Evolutionary conservation across 2,329 filamentous ascomycete genomes (phyloP).

Genomic region (Lojkania enalia): DNA sequence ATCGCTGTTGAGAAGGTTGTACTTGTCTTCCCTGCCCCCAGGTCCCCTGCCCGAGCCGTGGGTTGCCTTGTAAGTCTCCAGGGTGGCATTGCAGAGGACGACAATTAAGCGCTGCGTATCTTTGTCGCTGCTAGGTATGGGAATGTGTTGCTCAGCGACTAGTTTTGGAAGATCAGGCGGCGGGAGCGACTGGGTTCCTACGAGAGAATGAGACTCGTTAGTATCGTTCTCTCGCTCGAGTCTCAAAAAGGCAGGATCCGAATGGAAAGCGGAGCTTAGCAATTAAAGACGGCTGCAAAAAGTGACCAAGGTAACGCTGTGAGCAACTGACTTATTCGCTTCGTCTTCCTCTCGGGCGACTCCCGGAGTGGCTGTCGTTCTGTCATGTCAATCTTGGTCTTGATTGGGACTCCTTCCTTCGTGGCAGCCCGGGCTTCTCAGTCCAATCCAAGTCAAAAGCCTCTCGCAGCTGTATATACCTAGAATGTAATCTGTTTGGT

Average conservation of each 20-base stretch:
- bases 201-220: constrained; percentile 23
- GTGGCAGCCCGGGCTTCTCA: too few relatives aligned
- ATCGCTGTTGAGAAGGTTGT: constrained; percentile 95
- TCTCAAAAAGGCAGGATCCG: too few relatives aligned
- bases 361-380: constrained; percentile 34
- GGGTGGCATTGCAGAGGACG: constrained; percentile 92
- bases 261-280: too few relatives aligned
- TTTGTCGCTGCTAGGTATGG: constrained; percentile 85
- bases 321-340: constrained; percentile 42
- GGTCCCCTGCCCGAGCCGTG: constrained; percentile 67
- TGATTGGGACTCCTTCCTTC: constrained; percentile 24
- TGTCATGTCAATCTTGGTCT: constrained; percentile 21
- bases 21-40: constrained; percentile 83
- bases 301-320: not conserved
- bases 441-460: too few relatives aligned
- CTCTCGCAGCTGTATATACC: too few relatives aligned
- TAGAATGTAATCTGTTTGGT: not conserved
- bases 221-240: constrained; percentile 12
- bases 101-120: constrained; percentile 91
- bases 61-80: constrained; percentile 95
- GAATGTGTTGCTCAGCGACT: constrained; percentile 86
- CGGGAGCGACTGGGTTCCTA: constrained; percentile 83
- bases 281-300: constrained; percentile 5
- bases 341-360: constrained; percentile 40
- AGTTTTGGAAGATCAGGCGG: constrained; percentile 88